These are phyloP conservation scores for Salix suchowensis DNA, from an alignment of 345 rosid species.

Conservation along the genomic window DNA sequence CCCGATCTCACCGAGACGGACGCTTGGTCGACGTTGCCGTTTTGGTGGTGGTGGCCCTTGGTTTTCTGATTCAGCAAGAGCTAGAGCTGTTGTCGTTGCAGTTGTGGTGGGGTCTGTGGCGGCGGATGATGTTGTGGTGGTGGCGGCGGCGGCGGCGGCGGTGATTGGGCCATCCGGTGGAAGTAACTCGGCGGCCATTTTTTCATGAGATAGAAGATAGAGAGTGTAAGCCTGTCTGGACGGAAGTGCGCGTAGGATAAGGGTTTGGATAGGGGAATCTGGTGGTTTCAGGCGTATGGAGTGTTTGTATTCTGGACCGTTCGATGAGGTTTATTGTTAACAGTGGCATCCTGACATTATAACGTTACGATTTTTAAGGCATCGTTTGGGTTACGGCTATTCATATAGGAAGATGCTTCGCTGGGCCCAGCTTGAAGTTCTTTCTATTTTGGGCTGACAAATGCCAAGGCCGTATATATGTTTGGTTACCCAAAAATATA, in stretches of 20 bases:
- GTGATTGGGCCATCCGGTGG: constrained; percentile 31
- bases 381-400: neutral
- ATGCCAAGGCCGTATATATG: neutral
- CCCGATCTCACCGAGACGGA: constrained; percentile 36
- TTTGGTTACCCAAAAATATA: neutral
- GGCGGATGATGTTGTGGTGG: neutral
- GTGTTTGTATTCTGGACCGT: constrained; percentile 1
- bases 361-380: neutral
- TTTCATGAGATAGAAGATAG: neutral
- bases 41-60: constrained; percentile 26
- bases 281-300: neutral
- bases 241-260: constrained; percentile 17
- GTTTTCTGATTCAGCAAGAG: constrained; percentile 22
- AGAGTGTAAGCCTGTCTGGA: neutral
- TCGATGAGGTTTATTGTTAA: neutral
- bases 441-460: neutral
- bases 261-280: constrained; percentile 11
- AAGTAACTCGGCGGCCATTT: constrained; percentile 42
- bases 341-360: neutral
- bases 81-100: constrained; percentile 2
- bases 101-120: neutral
- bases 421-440: neutral
- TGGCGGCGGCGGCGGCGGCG: neutral
- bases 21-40: constrained; percentile 34
- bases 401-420: neutral